These are phyloP conservation scores for Solanum lignicaule DNA, from an alignment of 257 asterid species.

Conservation along the genomic window DNA sequence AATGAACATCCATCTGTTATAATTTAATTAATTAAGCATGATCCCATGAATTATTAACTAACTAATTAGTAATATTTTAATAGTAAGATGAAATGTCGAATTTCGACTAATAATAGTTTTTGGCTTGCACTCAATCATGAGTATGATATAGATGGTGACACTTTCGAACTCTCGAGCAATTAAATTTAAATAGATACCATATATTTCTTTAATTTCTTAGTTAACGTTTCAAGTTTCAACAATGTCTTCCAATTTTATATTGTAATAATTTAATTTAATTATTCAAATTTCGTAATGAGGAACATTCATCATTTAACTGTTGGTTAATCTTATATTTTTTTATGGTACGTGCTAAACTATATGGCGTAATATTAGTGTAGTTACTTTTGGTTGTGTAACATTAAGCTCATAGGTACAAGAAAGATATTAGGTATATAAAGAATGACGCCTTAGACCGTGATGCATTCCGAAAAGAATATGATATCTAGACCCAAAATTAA, in stretches of 20 bases:
- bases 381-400: neutral
- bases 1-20: neutral
- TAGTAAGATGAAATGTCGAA: neutral
- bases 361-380: neutral
- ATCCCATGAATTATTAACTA: neutral
- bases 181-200: neutral
- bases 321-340: neutral
- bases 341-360: neutral
- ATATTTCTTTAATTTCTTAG: neutral
- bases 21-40: neutral
- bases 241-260: neutral
- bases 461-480: neutral
- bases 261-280: neutral
- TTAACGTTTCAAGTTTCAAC: neutral
- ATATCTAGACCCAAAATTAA: neutral
- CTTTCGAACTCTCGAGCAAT: neutral
- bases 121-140: neutral
- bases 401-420: neutral
- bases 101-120: neutral
- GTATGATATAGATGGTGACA: neutral
- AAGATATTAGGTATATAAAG: neutral
- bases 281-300: neutral
- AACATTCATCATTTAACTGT: neutral
- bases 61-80: neutral
- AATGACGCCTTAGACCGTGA: neutral